phyloP scores from a whole-genome alignment of 2,329 filamentous ascomycete species.

The Dothideomycetes sp. region DNA sequence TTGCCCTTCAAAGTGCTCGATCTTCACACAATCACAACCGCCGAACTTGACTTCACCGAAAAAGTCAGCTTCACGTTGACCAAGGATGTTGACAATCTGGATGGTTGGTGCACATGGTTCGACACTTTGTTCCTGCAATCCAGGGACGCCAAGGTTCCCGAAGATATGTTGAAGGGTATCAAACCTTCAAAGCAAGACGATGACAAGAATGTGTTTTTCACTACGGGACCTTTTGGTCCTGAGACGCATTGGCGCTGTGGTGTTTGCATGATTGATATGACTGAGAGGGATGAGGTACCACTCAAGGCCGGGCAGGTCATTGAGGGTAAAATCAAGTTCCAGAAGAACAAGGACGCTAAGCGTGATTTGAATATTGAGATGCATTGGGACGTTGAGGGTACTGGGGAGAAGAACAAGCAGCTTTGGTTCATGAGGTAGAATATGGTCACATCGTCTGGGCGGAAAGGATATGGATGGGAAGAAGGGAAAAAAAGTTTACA shows the following conservation, averaged over 20 bases:
- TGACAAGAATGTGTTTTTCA: conserved; percentile 67
- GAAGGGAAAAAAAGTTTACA: too few species aligned
- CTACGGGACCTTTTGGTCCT: conserved; percentile 67
- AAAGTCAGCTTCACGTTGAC: conserved; percentile 55
- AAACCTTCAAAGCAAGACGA: conserved; percentile 49
- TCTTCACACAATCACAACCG: conserved; percentile 60
- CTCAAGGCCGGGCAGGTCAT: conserved; percentile 50
- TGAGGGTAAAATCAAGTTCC: conserved; percentile 37
- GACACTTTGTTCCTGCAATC: conserved; percentile 77
- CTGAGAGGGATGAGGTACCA: conserved; percentile 37
- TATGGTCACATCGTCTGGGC: too few species aligned
- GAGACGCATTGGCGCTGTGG: conserved; percentile 90
- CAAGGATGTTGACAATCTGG: conserved; percentile 58
- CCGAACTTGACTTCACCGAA: conserved; percentile 67
- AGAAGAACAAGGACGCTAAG: conserved; percentile 27
- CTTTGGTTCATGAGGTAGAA: conserved; percentile 26
- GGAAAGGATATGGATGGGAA: too few species aligned
- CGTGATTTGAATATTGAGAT: conserved; percentile 33
- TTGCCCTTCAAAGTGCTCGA: conserved; percentile 66
- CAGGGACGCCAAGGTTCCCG: conserved; percentile 44
- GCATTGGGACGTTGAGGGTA: conserved; percentile 28
- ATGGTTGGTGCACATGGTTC: conserved; percentile 88
- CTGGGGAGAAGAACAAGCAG: conserved; percentile 20
- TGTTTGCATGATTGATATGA: conserved; percentile 58
- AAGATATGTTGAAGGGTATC: conserved; percentile 21